Evolutionary conservation across 352 stramenopile genomes (phyloP).

Genomic region (Phytophthora fragariae): DNA sequence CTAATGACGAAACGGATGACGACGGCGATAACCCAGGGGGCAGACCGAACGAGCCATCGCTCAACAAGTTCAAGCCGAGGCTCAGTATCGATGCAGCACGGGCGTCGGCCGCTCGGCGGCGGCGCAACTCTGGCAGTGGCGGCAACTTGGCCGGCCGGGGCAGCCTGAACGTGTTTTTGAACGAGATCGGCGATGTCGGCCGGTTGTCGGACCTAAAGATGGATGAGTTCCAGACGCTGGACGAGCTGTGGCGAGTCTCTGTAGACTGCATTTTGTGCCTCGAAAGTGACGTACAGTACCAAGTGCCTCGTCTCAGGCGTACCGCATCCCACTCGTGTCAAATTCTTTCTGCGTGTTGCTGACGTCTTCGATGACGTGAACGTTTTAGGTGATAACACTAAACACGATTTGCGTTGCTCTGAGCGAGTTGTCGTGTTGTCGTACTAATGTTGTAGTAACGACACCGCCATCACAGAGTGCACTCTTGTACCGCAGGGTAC

Average conservation of each 20-base stretch:
- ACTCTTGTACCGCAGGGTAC: too few relatives aligned
- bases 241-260: slow-evolving; percentile 86
- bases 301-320: slow-evolving; percentile 15
- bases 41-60: slow-evolving; percentile 58
- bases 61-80: slow-evolving; percentile 80
- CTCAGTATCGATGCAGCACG: slow-evolving; percentile 82
- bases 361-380: slow-evolving; percentile 34
- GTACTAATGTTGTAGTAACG: too few relatives aligned
- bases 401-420: too few relatives aligned
- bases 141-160: slow-evolving; percentile 60
- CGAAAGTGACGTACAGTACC: too few relatives aligned
- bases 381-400: slow-evolving; percentile 4
- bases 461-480: too few relatives aligned
- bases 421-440: too few relatives aligned
- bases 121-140: slow-evolving; percentile 68
- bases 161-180: slow-evolving; percentile 81
- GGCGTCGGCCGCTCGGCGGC: slow-evolving; percentile 67
- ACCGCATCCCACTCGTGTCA: slow-evolving; percentile 34
- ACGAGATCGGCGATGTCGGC: slow-evolving; percentile 80
- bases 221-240: slow-evolving; percentile 85
- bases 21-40: slow-evolving; percentile 43
- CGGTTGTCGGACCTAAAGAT: slow-evolving; percentile 88
- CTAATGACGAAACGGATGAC: slow-evolving; percentile 50
- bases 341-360: slow-evolving; percentile 22
- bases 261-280: slow-evolving; percentile 22